phyloP scores from a whole-genome alignment of 2,329 filamentous ascomycete species.

The Tolypocladium ovalisporum region DNA sequence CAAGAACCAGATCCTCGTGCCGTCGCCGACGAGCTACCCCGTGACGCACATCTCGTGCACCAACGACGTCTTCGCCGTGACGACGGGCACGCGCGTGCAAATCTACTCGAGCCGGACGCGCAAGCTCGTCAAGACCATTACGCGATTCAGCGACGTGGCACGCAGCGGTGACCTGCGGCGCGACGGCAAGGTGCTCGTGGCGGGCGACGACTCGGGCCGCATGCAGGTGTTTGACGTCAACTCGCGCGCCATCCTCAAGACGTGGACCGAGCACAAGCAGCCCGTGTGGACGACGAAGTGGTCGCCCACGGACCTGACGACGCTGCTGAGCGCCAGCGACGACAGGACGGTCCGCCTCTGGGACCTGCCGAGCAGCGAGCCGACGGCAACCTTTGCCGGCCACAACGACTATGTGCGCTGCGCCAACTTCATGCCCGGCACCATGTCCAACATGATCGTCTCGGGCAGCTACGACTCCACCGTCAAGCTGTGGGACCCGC shows the following conservation, averaged over 20 bases:
- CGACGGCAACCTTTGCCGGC: slow-evolving; percentile 68
- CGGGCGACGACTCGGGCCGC: slow-evolving; percentile 81
- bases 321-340: slow-evolving; percentile 80
- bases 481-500: slow-evolving; percentile 86
- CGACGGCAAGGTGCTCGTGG: slow-evolving; percentile 81
- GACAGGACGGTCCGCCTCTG: slow-evolving; percentile 88
- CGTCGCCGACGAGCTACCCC: slow-evolving; percentile 80
- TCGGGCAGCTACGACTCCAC: slow-evolving; percentile 94
- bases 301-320: slow-evolving; percentile 79
- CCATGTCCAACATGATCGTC: slow-evolving; percentile 63
- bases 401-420: slow-evolving; percentile 88
- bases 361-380: slow-evolving; percentile 76
- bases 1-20: slow-evolving; percentile 80
- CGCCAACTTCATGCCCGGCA: slow-evolving; percentile 72
- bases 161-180: slow-evolving; percentile 79
- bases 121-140: slow-evolving; percentile 88
- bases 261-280: slow-evolving; percentile 90
- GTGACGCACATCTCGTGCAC: slow-evolving; percentile 80
- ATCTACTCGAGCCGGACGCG: slow-evolving; percentile 87
- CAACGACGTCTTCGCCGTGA: slow-evolving; percentile 77
- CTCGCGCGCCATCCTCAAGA: slow-evolving; percentile 85
- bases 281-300: slow-evolving; percentile 88
- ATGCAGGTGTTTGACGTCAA: slow-evolving; percentile 92
- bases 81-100: slow-evolving; percentile 86
- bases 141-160: slow-evolving; percentile 83